phyloP scores from a whole-genome alignment of 352 stramenopile species.

The Bremia lactucae region DNA sequence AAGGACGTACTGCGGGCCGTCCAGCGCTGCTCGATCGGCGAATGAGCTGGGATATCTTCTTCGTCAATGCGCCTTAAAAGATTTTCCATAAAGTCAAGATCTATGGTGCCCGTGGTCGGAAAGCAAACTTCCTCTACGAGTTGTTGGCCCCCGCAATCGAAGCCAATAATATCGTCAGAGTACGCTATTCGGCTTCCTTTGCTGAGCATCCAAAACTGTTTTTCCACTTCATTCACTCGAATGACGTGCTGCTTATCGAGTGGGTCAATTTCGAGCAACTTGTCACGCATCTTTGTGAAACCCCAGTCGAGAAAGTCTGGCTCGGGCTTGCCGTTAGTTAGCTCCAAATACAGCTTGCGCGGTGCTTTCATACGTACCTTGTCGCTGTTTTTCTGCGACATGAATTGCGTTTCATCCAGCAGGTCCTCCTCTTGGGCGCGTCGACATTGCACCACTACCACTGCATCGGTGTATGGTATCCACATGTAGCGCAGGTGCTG shows the following conservation, averaged over 20 bases:
- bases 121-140: slow-evolving; percentile 97
- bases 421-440: slow-evolving; percentile 37
- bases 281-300: slow-evolving; percentile 79
- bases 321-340: slow-evolving; percentile 43
- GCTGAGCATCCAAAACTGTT: slow-evolving; percentile 91
- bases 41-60: slow-evolving; percentile 88
- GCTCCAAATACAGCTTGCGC: slow-evolving; percentile 66
- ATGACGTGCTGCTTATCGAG: slow-evolving; percentile 90
- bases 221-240: slow-evolving; percentile 91
- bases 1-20: slow-evolving; percentile 82
- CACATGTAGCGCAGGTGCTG: slow-evolving; percentile 96
- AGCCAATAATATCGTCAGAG: slow-evolving; percentile 94
- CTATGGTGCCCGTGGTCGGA: slow-evolving; percentile 60
- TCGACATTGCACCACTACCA: slow-evolving; percentile 90
- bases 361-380: slow-evolving; percentile 69
- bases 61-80: slow-evolving; percentile 89
- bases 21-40: slow-evolving; percentile 98
- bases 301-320: slow-evolving; percentile 64
- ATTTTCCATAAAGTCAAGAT: slow-evolving; percentile 91
- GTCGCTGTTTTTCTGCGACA: slow-evolving; percentile 30
- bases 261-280: slow-evolving; percentile 73
- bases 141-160: slow-evolving; percentile 98
- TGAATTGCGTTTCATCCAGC: slow-evolving; percentile 30
- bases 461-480: slow-evolving; percentile 94
- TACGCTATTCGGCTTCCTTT: slow-evolving; percentile 86